Percentiles rank a stretch among this genome's conserved stretches.
These are phyloP conservation scores for Claviceps citrina DNA, from an alignment of 2,329 filamentous ascomycete genomes.

Conservation along the genomic window DNA sequence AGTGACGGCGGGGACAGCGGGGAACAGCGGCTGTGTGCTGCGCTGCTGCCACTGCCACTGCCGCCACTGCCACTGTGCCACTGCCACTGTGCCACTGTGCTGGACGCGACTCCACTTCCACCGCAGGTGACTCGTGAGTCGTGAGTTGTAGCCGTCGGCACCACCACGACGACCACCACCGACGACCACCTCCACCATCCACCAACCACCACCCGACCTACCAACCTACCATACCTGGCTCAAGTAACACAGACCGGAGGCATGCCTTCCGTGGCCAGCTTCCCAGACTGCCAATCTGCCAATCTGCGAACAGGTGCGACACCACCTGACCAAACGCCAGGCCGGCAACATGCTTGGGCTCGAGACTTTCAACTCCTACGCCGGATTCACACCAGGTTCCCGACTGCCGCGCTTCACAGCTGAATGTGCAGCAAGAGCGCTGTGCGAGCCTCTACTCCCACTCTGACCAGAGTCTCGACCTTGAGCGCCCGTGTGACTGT, in stretches of 20 bases:
- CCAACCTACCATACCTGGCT: too few species aligned
- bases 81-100: too few species aligned
- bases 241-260: not conserved
- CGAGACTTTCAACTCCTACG: not conserved
- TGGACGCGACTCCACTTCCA: too few species aligned
- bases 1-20: too few species aligned
- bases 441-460: not conserved
- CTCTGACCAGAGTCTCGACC: not conserved
- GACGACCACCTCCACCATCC: too few species aligned
- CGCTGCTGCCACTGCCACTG: too few species aligned
- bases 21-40: too few species aligned
- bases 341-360: conserved; percentile 3
- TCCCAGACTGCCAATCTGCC: not conserved
- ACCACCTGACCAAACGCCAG: conserved; percentile 3
- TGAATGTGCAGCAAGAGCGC: not conserved
- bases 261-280: not conserved
- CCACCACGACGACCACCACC: too few species aligned
- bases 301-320: conserved; percentile 2
- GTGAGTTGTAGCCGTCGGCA: too few species aligned
- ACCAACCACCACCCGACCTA: not conserved
- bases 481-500: not conserved
- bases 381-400: not conserved
- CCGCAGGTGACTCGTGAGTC: too few species aligned
- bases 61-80: too few species aligned
- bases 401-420: not conserved